phyloP scores from a whole-genome alignment of 805 yeast species.

The Allodekkera sacchari region DNA sequence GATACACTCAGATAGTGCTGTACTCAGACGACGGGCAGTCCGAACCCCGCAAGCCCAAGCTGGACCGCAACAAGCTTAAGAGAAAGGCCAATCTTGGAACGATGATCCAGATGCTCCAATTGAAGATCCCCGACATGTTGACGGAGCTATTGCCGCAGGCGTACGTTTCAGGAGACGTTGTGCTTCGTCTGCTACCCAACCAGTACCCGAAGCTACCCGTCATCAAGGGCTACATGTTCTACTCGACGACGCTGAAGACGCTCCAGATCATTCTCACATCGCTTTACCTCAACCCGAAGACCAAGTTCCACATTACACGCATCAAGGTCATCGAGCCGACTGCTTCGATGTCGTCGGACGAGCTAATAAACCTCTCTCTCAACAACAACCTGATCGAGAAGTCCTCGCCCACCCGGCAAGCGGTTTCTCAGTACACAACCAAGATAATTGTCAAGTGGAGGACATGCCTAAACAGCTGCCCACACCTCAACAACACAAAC shows the following conservation, averaged over 20 bases:
- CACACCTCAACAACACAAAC: constrained; percentile 29
- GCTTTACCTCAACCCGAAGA: constrained; percentile 44
- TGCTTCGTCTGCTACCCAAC: constrained; percentile 49
- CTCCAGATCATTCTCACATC: constrained; percentile 46
- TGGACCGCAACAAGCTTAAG: constrained; percentile 16
- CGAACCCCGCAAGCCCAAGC: constrained; percentile 1
- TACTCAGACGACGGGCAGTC: neutral
- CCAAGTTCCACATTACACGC: constrained; percentile 44
- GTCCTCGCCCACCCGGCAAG: constrained; percentile 5
- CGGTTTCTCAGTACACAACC: constrained; percentile 32
- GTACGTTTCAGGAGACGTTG: constrained; percentile 36
- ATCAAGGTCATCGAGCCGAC: constrained; percentile 26
- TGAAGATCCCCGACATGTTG: constrained; percentile 43
- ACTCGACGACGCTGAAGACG: constrained; percentile 49
- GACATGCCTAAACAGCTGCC: constrained; percentile 46
- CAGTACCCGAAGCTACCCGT: constrained; percentile 47
- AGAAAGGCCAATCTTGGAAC: constrained; percentile 46
- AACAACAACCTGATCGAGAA: constrained; percentile 14
- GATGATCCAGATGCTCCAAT: constrained; percentile 39
- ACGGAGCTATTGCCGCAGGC: constrained; percentile 35
- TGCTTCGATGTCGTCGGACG: constrained; percentile 16
- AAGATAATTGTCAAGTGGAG: constrained; percentile 49
- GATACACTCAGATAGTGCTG: constrained; percentile 64
- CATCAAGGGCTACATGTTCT: constrained; percentile 47
- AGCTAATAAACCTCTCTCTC: constrained; percentile 19